These are phyloP conservation scores for Fusarium coffeatum DNA, from an alignment of 2,329 filamentous ascomycete species.

Conservation along the genomic window DNA sequence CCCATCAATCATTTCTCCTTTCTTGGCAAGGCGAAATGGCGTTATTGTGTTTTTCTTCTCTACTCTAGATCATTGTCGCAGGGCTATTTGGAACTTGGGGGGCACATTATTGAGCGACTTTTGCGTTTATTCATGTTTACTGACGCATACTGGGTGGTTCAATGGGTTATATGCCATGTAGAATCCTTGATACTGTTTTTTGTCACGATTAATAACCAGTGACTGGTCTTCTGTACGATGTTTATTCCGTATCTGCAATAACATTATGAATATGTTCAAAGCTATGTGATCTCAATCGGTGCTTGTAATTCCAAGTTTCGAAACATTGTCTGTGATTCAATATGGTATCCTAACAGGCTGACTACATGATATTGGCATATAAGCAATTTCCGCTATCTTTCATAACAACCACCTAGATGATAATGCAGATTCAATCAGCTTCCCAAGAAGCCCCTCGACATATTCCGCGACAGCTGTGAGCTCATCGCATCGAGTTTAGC, in stretches of 20 bases:
- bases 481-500: constrained; percentile 81
- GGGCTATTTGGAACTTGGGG: constrained; percentile 10
- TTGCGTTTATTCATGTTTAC: constrained; percentile 14
- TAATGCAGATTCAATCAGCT: constrained; percentile 22
- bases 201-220: constrained; percentile 26
- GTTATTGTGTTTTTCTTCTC: constrained; percentile 30
- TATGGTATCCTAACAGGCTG: constrained; percentile 2
- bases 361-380: neutral
- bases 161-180: constrained; percentile 24
- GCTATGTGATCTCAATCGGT: neutral
- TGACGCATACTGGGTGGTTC: constrained; percentile 6
- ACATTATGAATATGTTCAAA: constrained; percentile 18
- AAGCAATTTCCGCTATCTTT: neutral
- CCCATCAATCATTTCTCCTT: constrained; percentile 33
- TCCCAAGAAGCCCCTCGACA: constrained; percentile 70
- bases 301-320: neutral
- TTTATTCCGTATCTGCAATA: constrained; percentile 19
- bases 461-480: constrained; percentile 74
- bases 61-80: constrained; percentile 5
- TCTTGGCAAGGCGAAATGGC: constrained; percentile 42
- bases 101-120: constrained; percentile 23
- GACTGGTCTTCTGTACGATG: constrained; percentile 12
- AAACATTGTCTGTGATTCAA: neutral
- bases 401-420: neutral
- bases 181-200: constrained; percentile 12